These are phyloP conservation scores for Aspergillus taichungensis DNA, from an alignment of 495 filamentous ascomycete species.

Conservation along the genomic window DNA sequence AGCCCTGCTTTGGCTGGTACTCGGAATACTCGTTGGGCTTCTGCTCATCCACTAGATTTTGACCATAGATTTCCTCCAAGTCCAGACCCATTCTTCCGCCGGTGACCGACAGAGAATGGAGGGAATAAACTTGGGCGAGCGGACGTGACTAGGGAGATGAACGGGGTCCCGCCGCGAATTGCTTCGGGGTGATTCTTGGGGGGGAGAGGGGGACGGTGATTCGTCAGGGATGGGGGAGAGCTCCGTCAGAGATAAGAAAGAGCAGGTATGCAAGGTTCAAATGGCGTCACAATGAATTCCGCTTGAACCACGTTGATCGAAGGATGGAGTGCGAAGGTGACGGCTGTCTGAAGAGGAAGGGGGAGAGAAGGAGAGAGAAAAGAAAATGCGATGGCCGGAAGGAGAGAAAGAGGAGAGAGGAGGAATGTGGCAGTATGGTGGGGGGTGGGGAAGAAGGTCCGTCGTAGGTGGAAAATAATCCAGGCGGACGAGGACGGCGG, in stretches of 20 bases:
- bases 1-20: slow-evolving; percentile 80
- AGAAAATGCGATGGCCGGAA: slow-evolving; percentile 8
- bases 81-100: slow-evolving; percentile 60
- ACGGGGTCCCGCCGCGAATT: slow-evolving; percentile 13
- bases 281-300: slow-evolving; percentile 24
- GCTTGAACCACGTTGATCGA: slow-evolving; percentile 19
- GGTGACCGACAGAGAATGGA: slow-evolving; percentile 39
- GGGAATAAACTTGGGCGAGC: slow-evolving; percentile 11
- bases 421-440: slow-evolving; percentile 5
- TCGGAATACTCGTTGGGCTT: slow-evolving; percentile 58
- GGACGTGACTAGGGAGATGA: slow-evolving; percentile 5
- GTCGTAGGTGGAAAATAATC: no score
- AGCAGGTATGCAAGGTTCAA: neutral
- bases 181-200: slow-evolving; percentile 14
- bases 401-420: slow-evolving; percentile 15
- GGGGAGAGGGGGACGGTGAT: slow-evolving; percentile 4
- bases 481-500: slow-evolving; percentile 18
- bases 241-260: neutral
- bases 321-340: slow-evolving; percentile 6
- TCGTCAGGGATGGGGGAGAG: slow-evolving; percentile 10
- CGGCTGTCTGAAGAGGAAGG: slow-evolving; percentile 15
- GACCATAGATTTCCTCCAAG: slow-evolving; percentile 57
- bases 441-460: no score
- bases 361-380: slow-evolving; percentile 19
- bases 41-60: slow-evolving; percentile 52